phyloP scores from a whole-genome alignment of 768 basidiomycete species.

The Xerocomellus dryophilus region DNA sequence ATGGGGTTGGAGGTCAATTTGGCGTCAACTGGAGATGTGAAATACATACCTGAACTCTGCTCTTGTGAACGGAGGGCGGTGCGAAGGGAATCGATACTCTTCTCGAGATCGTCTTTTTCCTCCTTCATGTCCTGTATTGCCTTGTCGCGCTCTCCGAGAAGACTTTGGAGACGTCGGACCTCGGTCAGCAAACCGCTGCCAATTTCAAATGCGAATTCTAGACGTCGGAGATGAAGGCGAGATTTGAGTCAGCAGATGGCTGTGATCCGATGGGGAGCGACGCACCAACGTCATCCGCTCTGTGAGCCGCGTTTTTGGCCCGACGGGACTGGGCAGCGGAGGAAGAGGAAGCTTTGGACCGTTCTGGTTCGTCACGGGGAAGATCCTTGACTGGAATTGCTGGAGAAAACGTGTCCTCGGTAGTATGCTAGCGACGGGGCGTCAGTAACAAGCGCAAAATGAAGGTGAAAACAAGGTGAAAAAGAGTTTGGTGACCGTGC shows the following conservation, averaged over 20 bases:
- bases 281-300: constrained; percentile 86
- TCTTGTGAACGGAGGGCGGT: constrained; percentile 78
- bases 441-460: constrained; percentile 8
- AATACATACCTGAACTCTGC: constrained; percentile 64
- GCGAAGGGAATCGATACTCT: constrained; percentile 69
- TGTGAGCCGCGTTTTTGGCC: constrained; percentile 88
- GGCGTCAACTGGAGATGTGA: not conserved
- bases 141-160: constrained; percentile 90
- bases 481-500: not conserved
- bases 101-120: constrained; percentile 87
- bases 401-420: constrained; percentile 50
- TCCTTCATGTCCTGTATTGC: constrained; percentile 88
- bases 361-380: constrained; percentile 60
- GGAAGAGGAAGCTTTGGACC: constrained; percentile 59
- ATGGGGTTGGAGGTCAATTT: constrained; percentile 1
- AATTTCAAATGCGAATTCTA: constrained; percentile 98
- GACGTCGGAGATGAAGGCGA: constrained; percentile 24
- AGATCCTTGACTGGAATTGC: constrained; percentile 45
- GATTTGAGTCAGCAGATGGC: not conserved
- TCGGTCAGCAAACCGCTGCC: constrained; percentile 89
- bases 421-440: constrained; percentile 35
- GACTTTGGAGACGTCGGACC: constrained; percentile 84
- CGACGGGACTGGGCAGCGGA: constrained; percentile 82
- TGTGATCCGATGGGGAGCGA: constrained; percentile 22
- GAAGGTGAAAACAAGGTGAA: not conserved